These are phyloP conservation scores for Phoma sp. DNA, from an alignment of 2,329 filamentous ascomycete genomes.

Conservation along the genomic window DNA sequence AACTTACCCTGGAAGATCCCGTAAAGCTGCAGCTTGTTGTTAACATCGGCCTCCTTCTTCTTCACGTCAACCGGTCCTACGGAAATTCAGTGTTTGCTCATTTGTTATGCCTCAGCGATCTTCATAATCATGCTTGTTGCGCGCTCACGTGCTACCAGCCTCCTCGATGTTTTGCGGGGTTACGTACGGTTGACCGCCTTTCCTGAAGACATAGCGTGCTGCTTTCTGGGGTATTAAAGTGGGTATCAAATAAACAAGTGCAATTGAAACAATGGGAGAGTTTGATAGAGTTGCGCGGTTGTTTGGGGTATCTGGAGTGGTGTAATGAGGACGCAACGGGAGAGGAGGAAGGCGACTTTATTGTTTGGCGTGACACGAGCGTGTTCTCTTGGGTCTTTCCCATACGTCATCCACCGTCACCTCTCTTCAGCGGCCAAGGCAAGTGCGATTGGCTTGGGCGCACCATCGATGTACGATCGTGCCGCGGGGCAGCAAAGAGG, in stretches of 20 bases:
- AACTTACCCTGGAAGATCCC: conserved; percentile 76
- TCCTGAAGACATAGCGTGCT: conserved; percentile 33
- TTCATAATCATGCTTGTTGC: neutral
- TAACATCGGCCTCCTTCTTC: conserved; percentile 83
- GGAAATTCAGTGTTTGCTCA: conserved; percentile 59
- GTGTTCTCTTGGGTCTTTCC: conserved; percentile 11
- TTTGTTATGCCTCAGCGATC: neutral
- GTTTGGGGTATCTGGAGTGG: conserved; percentile 20
- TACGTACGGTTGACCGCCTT: conserved; percentile 39
- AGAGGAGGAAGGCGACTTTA: conserved; percentile 19
- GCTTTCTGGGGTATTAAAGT: conserved; percentile 34
- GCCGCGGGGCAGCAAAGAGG: conserved; percentile 18
- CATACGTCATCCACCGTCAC: conserved; percentile 21
- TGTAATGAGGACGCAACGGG: conserved; percentile 10
- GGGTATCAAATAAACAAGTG: conserved; percentile 42
- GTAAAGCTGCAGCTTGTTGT: conserved; percentile 92
- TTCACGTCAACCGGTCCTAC: conserved; percentile 70
- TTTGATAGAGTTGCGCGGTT: conserved; percentile 7
- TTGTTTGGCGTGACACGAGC: conserved; percentile 20
- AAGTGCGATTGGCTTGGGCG: conserved; percentile 16
- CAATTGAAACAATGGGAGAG: conserved; percentile 28
- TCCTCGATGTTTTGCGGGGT: neutral
- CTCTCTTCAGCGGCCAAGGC: conserved; percentile 15
- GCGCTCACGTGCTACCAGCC: neutral
- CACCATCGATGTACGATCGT: conserved; percentile 16